Conservation (phyloP, 352 stramenopile genomes). For the Phytophthora hybrid region DNA sequence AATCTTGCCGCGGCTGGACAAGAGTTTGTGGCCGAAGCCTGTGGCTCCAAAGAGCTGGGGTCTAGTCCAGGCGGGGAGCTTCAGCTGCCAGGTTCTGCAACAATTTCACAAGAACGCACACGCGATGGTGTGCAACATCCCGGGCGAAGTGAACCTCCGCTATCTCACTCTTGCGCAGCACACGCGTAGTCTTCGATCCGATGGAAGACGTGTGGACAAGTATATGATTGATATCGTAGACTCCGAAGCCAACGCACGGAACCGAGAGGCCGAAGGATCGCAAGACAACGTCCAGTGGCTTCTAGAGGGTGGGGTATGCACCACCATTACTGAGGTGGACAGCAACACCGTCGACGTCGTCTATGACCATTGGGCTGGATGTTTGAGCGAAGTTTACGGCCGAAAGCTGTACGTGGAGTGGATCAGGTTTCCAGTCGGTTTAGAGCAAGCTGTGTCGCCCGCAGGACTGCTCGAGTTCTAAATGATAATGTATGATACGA, state of each 20-base stretch:
- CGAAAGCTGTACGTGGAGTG: conserved; percentile 55
- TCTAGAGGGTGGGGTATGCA: conserved; percentile 23
- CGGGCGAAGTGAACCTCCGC: not conserved
- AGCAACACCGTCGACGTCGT: conserved; percentile 25
- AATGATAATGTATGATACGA: not conserved
- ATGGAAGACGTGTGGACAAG: not conserved
- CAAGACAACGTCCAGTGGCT: conserved; percentile 29
- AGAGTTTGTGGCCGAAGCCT: not conserved
- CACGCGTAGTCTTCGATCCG: not conserved
- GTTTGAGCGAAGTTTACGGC: conserved; percentile 43
- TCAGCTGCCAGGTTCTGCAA: not conserved
- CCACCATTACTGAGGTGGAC: conserved; percentile 32
- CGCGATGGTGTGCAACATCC: not conserved
- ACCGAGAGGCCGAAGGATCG: not conserved
- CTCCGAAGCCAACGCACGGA: not conserved
- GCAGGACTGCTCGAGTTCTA: not conserved
- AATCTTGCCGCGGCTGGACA: not conserved
- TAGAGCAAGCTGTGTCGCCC: not conserved
- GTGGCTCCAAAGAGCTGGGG: not conserved
- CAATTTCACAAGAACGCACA: not conserved
- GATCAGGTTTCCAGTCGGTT: conserved; percentile 4
- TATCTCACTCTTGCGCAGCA: not conserved
- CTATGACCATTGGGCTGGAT: conserved; percentile 36
- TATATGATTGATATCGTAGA: not conserved
- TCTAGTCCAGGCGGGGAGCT: not conserved